Percentiles rank a stretch among this genome's conserved stretches.
Evolutionary conservation across 331 rosid genomes (phyloP).

Genomic region (Phaseolus coccineus): DNA sequence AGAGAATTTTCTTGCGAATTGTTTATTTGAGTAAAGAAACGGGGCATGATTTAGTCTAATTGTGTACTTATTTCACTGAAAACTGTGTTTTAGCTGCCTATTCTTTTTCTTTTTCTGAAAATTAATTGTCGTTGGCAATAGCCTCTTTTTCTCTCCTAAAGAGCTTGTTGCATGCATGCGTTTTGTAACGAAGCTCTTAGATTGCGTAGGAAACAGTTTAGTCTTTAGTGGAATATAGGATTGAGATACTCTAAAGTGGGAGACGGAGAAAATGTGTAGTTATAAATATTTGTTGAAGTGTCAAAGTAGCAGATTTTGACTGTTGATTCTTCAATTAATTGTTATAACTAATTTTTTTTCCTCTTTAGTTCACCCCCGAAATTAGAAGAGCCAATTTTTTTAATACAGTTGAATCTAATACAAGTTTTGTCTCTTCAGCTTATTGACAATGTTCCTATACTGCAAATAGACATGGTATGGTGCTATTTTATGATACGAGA

Average conservation of each 20-base stretch:
- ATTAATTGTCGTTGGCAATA: background rate
- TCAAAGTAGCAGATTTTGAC: background rate
- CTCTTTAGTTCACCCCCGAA: background rate
- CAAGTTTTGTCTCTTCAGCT: conserved; percentile 57
- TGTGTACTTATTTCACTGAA: conserved; percentile 19
- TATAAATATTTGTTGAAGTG: background rate
- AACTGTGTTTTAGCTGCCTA: background rate
- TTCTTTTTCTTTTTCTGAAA: conserved; percentile 16
- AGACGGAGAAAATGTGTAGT: background rate
- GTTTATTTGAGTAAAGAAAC: conserved; percentile 11
- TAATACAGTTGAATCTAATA: conserved; percentile 4
- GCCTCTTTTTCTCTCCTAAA: background rate
- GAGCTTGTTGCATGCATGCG: background rate
- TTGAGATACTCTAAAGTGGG: background rate
- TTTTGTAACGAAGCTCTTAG: conserved; percentile 28
- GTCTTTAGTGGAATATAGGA: background rate
- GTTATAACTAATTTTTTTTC: background rate
- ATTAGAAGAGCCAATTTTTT: background rate
- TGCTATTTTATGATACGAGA: conserved; percentile 98
- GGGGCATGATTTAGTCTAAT: background rate
- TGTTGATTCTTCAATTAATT: background rate
- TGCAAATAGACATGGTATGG: conserved; percentile 99
- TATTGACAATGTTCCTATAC: conserved; percentile 89
- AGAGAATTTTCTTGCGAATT: conserved; percentile 7
- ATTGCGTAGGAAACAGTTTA: conserved; percentile 12